A percentile compares a stretch with the other conserved stretches of the same genome.
Evolutionary conservation across 306 rosid genomes (phyloP).

Genomic region (Echinosophora koreensis): DNA sequence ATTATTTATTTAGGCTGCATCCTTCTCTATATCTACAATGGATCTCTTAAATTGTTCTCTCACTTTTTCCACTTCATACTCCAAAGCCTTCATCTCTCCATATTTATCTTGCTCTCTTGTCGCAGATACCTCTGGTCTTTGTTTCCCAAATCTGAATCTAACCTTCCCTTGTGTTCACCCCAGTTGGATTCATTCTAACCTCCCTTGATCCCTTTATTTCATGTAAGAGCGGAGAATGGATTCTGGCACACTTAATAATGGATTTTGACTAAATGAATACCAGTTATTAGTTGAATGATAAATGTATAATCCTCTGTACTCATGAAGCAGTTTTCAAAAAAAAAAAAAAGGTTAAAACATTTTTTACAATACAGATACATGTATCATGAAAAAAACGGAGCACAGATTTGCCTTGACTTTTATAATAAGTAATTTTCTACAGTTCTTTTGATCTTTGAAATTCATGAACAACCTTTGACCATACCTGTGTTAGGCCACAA

Average conservation of each 20-base stretch:
- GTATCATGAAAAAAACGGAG: conserved; percentile 36
- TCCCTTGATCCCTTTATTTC: neutral
- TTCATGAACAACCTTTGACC: conserved; percentile 33
- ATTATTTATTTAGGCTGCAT: conserved; percentile 18
- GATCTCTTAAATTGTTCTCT: conserved; percentile 6
- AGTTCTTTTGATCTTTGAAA: conserved; percentile 23
- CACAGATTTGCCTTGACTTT: conserved; percentile 19
- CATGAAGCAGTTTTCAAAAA: conserved; percentile 2
- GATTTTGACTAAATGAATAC: conserved; percentile 29
- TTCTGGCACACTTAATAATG: conserved; percentile 8
- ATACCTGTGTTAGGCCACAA: conserved; percentile 98
- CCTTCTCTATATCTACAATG: conserved; percentile 12
- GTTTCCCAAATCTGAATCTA: conserved; percentile 30
- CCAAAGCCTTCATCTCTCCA: conserved; percentile 2
- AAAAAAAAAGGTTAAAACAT: conserved; percentile 3
- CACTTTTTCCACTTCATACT: conserved; percentile 1
- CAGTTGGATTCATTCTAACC: conserved; percentile 11
- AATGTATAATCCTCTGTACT: conserved; percentile 7
- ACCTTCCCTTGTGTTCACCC: neutral
- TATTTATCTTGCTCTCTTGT: conserved; percentile 9
- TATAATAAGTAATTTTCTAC: conserved; percentile 1
- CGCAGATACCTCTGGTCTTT: neutral
- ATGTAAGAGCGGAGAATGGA: conserved; percentile 35
- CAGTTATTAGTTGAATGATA: conserved; percentile 21
- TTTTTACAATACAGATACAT: conserved; percentile 23